These are phyloP conservation scores for Hirsutella thompsonii DNA, from an alignment of 2,329 filamentous ascomycete species.

Conservation along the genomic window DNA sequence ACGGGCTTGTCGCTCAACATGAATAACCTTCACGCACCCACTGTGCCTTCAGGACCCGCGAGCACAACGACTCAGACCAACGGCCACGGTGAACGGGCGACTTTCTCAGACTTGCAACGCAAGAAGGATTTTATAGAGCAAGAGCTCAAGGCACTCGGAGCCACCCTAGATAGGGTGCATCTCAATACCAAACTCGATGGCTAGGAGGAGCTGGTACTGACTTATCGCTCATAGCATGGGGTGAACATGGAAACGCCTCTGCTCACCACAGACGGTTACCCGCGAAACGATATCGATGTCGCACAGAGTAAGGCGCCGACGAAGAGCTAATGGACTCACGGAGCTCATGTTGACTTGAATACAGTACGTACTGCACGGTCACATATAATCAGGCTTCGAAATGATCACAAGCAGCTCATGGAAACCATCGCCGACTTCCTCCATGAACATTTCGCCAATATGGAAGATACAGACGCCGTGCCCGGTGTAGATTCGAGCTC, in stretches of 20 bases:
- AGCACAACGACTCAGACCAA: constrained; percentile 42
- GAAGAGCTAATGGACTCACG: background rate
- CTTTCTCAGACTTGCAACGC: constrained; percentile 66
- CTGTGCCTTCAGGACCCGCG: constrained; percentile 60
- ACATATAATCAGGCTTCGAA: constrained; percentile 77
- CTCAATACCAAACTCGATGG: background rate
- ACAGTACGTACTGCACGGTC: constrained; percentile 84
- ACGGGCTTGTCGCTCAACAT: constrained; percentile 20
- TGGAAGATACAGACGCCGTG: constrained; percentile 37
- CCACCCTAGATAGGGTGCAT: constrained; percentile 77
- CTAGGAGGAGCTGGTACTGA: constrained; percentile 8
- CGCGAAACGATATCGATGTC: constrained; percentile 85
- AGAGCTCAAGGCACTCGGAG: constrained; percentile 72
- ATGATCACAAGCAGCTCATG: constrained; percentile 92
- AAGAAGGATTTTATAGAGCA: constrained; percentile 78
- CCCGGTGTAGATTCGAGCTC: constrained; percentile 6
- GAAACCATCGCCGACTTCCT: constrained; percentile 66
- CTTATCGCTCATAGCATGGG: constrained; percentile 50
- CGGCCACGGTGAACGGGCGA: constrained; percentile 49
- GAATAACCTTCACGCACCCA: constrained; percentile 45
- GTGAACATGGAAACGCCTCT: constrained; percentile 87
- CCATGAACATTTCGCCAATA: constrained; percentile 78
- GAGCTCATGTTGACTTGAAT: constrained; percentile 3
- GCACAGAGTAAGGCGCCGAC: constrained; percentile 58
- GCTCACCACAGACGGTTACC: constrained; percentile 81